phyloP scores from a whole-genome alignment of 2,329 filamentous ascomycete species.

The Aureobasidium lini region DNA sequence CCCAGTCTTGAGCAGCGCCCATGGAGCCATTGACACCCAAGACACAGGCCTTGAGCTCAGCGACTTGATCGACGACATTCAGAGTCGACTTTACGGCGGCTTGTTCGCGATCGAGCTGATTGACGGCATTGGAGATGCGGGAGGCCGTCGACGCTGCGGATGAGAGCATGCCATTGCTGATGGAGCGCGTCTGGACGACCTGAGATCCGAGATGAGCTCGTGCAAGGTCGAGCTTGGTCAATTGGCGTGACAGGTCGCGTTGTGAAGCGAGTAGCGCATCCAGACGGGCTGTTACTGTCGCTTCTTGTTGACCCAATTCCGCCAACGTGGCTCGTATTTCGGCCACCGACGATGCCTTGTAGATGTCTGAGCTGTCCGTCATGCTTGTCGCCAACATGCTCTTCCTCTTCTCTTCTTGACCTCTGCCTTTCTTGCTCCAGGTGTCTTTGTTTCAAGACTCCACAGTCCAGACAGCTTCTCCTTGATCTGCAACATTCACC shows the following conservation, averaged over 20 bases:
- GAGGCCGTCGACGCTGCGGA: constrained; percentile 78
- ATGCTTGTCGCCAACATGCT: background rate
- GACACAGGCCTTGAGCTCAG: constrained; percentile 93
- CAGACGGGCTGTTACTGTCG: constrained; percentile 64
- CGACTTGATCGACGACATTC: constrained; percentile 88
- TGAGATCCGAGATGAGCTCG: constrained; percentile 84
- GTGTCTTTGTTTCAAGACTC: background rate
- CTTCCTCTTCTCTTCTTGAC: background rate
- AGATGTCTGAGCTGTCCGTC: constrained; percentile 33
- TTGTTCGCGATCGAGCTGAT: constrained; percentile 83
- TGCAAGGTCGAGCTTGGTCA: constrained; percentile 79
- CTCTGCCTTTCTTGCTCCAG: background rate
- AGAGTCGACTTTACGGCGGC: constrained; percentile 83
- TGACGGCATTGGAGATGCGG: constrained; percentile 79
- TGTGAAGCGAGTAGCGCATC: constrained; percentile 74
- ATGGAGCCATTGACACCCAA: constrained; percentile 91
- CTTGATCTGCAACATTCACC: background rate
- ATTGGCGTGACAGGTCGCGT: constrained; percentile 75
- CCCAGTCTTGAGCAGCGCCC: constrained; percentile 98
- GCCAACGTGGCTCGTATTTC: constrained; percentile 74
- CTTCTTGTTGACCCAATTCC: constrained; percentile 68
- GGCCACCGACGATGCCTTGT: constrained; percentile 64
- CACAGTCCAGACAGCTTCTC: background rate
- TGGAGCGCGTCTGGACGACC: constrained; percentile 69
- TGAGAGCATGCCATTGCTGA: constrained; percentile 87